These are phyloP conservation scores for Hypoxylon sp. DNA, from an alignment of 2,329 filamentous ascomycete species.

Conservation along the genomic window DNA sequence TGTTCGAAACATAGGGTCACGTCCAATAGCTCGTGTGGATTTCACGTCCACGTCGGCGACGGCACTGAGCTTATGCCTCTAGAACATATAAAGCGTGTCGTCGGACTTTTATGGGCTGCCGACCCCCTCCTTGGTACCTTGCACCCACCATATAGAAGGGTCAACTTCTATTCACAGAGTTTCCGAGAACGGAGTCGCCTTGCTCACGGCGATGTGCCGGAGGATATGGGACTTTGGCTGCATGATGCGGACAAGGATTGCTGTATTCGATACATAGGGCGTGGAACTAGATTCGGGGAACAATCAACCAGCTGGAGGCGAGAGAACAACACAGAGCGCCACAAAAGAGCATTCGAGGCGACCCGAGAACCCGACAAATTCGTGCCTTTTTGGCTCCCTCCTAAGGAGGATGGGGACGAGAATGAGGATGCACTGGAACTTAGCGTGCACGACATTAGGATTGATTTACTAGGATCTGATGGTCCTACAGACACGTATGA, in stretches of 20 bases:
- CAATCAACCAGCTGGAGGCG: slow-evolving; percentile 24
- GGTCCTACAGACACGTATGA: background rate
- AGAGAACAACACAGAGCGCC: background rate
- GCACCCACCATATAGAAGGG: slow-evolving; percentile 31
- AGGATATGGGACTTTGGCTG: background rate
- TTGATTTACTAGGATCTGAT: background rate
- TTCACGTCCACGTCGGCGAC: slow-evolving; percentile 48
- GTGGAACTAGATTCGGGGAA: slow-evolving; percentile 35
- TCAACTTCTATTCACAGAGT: slow-evolving; percentile 20
- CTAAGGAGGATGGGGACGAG: background rate
- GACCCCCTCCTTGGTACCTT: slow-evolving; percentile 43
- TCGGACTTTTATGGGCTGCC: slow-evolving; percentile 36
- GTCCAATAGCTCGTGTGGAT: slow-evolving; percentile 35
- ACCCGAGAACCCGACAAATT: slow-evolving; percentile 38
- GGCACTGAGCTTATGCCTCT: slow-evolving; percentile 31
- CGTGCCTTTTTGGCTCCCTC: slow-evolving; percentile 33
- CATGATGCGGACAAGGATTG: background rate
- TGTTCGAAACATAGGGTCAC: slow-evolving; percentile 27
- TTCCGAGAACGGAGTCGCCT: slow-evolving; percentile 30
- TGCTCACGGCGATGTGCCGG: background rate
- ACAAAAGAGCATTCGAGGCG: slow-evolving; percentile 28
- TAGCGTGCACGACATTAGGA: background rate
- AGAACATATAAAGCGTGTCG: slow-evolving; percentile 36
- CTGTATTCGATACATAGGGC: slow-evolving; percentile 32
- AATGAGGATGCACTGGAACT: too few species aligned